A percentile compares a stretch with the other conserved stretches of the same genome.
Evolutionary conservation across 1,284 basidiomycete species (phyloP).

Genomic region (Ganoderma multipileum): DNA sequence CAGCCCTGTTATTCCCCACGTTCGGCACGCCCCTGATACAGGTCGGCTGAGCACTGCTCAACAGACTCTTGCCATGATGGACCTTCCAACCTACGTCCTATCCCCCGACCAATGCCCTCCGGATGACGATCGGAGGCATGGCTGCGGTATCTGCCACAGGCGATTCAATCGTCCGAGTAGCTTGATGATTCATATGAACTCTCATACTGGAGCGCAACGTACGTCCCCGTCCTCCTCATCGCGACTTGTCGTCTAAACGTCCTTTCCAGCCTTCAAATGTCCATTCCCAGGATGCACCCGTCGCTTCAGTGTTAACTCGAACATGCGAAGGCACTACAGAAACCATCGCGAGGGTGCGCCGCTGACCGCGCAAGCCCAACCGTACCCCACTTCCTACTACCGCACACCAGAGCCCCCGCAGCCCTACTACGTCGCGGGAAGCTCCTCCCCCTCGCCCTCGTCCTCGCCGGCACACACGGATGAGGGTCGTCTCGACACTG

Average conservation of each 20-base stretch:
- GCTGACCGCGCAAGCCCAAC: slow-evolving; percentile 1
- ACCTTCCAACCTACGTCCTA: slow-evolving; percentile 27
- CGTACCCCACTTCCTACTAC: slow-evolving; percentile 10
- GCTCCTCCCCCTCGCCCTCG: slow-evolving; percentile 25
- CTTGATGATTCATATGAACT: slow-evolving; percentile 77
- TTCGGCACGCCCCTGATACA: neutral
- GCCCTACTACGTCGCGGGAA: slow-evolving; percentile 15
- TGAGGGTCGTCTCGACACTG: neutral
- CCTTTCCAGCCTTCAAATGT: slow-evolving; percentile 67
- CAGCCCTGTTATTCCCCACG: neutral
- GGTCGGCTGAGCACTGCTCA: slow-evolving; percentile 4
- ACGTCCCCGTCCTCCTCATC: slow-evolving; percentile 36
- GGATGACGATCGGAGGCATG: slow-evolving; percentile 57
- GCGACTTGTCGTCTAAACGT: slow-evolving; percentile 10
- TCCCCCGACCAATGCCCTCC: slow-evolving; percentile 28
- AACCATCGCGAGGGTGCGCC: slow-evolving; percentile 54
- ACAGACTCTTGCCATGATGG: neutral
- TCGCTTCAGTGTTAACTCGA: slow-evolving; percentile 81
- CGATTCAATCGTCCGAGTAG: slow-evolving; percentile 82
- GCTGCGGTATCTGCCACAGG: slow-evolving; percentile 70
- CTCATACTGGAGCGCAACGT: slow-evolving; percentile 81
- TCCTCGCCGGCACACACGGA: slow-evolving; percentile 22
- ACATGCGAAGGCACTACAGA: slow-evolving; percentile 80
- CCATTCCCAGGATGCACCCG: slow-evolving; percentile 77
- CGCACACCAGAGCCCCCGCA: slow-evolving; percentile 12